phyloP scores from a whole-genome alignment of 805 yeast species.

The Monosporozyma solicola region DNA sequence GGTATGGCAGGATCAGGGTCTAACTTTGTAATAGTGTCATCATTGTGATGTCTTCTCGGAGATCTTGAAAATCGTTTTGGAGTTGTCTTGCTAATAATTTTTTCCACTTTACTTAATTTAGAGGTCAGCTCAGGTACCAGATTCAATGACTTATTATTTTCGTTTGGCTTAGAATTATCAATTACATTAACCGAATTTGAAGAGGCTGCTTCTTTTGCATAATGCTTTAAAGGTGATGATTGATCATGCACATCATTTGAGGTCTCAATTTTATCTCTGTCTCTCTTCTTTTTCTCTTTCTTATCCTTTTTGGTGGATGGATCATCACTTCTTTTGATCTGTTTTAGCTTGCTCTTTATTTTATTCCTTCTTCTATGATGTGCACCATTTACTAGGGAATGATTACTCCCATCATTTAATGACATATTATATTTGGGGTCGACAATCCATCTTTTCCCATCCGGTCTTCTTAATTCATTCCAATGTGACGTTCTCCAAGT shows the following conservation, averaged over 20 bases:
- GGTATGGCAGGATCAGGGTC: neutral
- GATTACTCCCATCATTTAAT: neutral
- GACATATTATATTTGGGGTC: neutral
- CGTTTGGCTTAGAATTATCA: neutral
- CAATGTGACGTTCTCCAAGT: conserved; percentile 39
- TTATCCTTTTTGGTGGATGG: neutral
- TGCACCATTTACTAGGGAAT: conserved; percentile 1
- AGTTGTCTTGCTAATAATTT: conserved; percentile 11
- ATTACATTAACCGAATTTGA: neutral
- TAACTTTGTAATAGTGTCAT: neutral
- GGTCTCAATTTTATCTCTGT: neutral
- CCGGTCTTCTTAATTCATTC: conserved; percentile 25
- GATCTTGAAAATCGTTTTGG: conserved; percentile 17
- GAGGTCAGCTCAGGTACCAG: neutral
- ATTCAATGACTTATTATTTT: neutral
- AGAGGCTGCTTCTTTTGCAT: neutral
- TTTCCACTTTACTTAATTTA: conserved; percentile 16
- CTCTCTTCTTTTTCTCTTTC: neutral
- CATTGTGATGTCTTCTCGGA: conserved; percentile 5
- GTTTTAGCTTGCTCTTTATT: neutral
- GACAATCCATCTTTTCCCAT: conserved; percentile 23
- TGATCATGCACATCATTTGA: neutral
- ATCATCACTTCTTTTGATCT: neutral
- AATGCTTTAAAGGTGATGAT: neutral
- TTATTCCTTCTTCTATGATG: conserved; percentile 5